Base-by-base conservation (phyloP, 2,329 filamentous ascomycete genomes). In the Pseudocercospora fijiensis region DNA sequence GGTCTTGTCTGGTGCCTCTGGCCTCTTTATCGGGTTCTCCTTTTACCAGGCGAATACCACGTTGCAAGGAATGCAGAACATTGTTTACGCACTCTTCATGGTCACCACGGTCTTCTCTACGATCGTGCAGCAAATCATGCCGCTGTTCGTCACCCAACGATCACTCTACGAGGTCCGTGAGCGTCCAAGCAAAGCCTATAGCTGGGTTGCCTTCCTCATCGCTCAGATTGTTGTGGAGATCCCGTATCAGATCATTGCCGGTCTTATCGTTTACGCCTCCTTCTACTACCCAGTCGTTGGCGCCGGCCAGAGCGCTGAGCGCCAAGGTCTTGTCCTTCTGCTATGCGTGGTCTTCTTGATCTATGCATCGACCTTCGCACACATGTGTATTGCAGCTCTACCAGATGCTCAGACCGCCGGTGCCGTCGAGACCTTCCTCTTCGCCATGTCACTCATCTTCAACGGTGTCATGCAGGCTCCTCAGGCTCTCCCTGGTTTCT, bases 161-260 rank as follows among this genome's bases (percentile, higher is more conserved):
- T 80, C 83, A 2, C 77, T 87, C 4, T 87, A 86, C 74, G 85
- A 87, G 75, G 83, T 81, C 11, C 84, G 85, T 61, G 85, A 88
- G 70, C 79, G 84, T 3, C 84, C 88, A 0, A 86, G 84, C 75
- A 91, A 91, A 72, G 82, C 87, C 0, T 93, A 92, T 78, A 90
- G 87, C 0, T 92, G 90, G 90, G 83, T 86, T 68, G 87, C 84
- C 0, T 92, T 92, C 76, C 83, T 92, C 74, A 77, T 89, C 2
- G 85, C 88, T 72, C 90, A 91, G 72, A 85, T 92, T 60, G 59
- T 90, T 2, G 88, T 90, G 56, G 90, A 93, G 74, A 81, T 91
- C 1, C 89, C 89, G 0, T 92, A 83, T 77, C 82, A 86, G 58
- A 81, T 86, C 37, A 61, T 91, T 9, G 84, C 86, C 1, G 87